Evolutionary conservation across 495 filamentous ascomycete species (phyloP), one percentile per base, ranked within the genome.

Genomic region (Penicillium herquei): DNA sequence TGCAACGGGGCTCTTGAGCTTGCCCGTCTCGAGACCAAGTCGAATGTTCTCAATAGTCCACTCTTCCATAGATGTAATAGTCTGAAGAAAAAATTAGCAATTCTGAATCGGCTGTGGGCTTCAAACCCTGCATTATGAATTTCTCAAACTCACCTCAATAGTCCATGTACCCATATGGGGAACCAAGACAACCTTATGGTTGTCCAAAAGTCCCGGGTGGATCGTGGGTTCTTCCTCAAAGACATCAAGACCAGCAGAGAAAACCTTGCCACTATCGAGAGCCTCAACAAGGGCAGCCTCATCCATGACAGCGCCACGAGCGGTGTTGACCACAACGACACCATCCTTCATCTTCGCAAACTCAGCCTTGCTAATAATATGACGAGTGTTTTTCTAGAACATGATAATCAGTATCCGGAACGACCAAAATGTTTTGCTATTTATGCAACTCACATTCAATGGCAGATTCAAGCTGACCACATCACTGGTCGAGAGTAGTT

Each of bases 381-480:
- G 87, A 47, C 76, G 81, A 18, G 87, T 88, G 39, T 81, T 64
- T 70, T 80, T 77, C 85, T 88, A 39, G 39, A 31, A n/a, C 6
- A 10, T 14, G 10, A 17, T 6, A n/a, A 30, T 39, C 2, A 6
- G 6, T 13, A 26, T 9, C 10, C 31, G 34, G 18, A 21, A 55
- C 21, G 1, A 37, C 6, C 34, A 2, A 9, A 37, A 13, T 3
- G 34, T 13, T 4, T 26, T 26, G 21, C 21, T 26, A 3, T 2
- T 10, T 18, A 55, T 49, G 39, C 8, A 7, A 76, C 80, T 74
- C 61, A 89, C 86, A 71, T 90, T 91, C 66, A 91, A 71, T 11
- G 87, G 87, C 58, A 90, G 66, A 66, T 91, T 91, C 76, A 92
- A 66, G 66, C 86, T 89, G 44, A 92, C 66, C 33, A 92, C 87